Conservation (phyloP, 148 eudicot genomes). For the Hydrangea macrophylla region DNA sequence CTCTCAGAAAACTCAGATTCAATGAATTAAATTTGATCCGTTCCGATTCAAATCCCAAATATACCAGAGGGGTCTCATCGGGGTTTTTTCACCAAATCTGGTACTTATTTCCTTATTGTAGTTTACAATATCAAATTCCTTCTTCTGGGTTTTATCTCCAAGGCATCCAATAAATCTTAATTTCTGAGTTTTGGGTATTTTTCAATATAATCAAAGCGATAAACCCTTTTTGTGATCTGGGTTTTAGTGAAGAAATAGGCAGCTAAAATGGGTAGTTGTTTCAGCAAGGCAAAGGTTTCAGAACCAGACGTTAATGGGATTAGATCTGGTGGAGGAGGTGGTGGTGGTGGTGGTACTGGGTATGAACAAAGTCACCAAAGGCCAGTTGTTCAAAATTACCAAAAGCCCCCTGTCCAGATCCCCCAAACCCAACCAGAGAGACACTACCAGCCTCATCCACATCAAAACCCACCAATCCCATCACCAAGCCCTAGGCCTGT, state of each 20-base stretch:
- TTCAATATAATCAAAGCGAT: not conserved
- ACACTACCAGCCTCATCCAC: constrained; percentile 13
- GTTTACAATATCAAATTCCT: constrained; percentile 3
- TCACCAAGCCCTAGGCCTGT: constrained; percentile 28
- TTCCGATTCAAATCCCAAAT: constrained; percentile 1
- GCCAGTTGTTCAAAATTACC: constrained; percentile 9
- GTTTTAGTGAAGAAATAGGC: constrained; percentile 9
- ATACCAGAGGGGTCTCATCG: not conserved
- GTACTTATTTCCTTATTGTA: not conserved
- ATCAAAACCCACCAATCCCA: constrained; percentile 8
- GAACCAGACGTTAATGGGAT: constrained; percentile 27
- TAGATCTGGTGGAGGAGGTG: constrained; percentile 25
- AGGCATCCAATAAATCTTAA: not conserved
- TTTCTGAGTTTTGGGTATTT: constrained; percentile 8
- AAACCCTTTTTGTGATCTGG: constrained; percentile 16
- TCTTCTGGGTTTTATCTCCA: not conserved
- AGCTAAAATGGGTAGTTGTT: constrained; percentile 49
- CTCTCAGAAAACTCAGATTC: not conserved
- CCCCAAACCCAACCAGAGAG: constrained; percentile 15
- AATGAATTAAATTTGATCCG: constrained; percentile 8
- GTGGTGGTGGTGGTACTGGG: constrained; percentile 10
- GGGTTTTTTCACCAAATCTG: not conserved
- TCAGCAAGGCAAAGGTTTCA: constrained; percentile 31
- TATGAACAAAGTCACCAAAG: constrained; percentile 15
- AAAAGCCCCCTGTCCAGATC: constrained; percentile 21